Evolutionary conservation across 345 rosid genomes (phyloP).

Genomic region (Corchorus olitorius): DNA sequence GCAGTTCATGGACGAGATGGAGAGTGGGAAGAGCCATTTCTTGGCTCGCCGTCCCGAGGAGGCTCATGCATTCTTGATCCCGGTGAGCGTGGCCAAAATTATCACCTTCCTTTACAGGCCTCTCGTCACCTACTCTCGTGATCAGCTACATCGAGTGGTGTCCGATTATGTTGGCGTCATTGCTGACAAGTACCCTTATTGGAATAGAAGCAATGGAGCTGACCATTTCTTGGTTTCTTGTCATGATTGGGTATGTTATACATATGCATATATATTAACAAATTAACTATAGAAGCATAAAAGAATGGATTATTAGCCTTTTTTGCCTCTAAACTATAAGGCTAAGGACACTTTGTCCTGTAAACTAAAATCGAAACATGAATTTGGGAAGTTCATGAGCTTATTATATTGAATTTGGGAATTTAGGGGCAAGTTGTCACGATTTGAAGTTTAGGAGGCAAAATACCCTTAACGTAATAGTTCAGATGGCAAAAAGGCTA

Average conservation of each 20-base stretch:
- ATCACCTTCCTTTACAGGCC: slow-evolving; percentile 28
- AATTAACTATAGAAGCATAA: not conserved
- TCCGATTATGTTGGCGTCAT: slow-evolving; percentile 42
- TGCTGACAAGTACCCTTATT: slow-evolving; percentile 49
- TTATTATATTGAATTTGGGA: too few species aligned
- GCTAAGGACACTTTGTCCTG: too few species aligned
- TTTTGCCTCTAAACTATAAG: too few species aligned
- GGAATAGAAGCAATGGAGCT: slow-evolving; percentile 62
- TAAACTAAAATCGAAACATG: too few species aligned
- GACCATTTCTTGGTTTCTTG: slow-evolving; percentile 64
- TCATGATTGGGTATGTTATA: slow-evolving; percentile 57
- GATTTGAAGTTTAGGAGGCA: too few species aligned
- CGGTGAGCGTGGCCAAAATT: slow-evolving; percentile 30
- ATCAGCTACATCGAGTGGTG: slow-evolving; percentile 5
- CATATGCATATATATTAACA: too few species aligned
- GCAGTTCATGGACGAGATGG: slow-evolving; percentile 42
- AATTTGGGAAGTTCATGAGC: too few species aligned
- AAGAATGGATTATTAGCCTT: too few species aligned
- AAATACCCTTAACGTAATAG: too few species aligned
- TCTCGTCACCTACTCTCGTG: slow-evolving; percentile 28
- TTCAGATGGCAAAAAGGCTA: too few species aligned
- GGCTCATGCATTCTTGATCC: slow-evolving; percentile 42
- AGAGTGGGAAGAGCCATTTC: slow-evolving; percentile 28
- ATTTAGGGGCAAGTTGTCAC: too few species aligned
- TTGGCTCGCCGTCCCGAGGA: slow-evolving; percentile 30